Conservation (phyloP, 1,139 yeast species). For the Entelexis sorbosivorans region DNA sequence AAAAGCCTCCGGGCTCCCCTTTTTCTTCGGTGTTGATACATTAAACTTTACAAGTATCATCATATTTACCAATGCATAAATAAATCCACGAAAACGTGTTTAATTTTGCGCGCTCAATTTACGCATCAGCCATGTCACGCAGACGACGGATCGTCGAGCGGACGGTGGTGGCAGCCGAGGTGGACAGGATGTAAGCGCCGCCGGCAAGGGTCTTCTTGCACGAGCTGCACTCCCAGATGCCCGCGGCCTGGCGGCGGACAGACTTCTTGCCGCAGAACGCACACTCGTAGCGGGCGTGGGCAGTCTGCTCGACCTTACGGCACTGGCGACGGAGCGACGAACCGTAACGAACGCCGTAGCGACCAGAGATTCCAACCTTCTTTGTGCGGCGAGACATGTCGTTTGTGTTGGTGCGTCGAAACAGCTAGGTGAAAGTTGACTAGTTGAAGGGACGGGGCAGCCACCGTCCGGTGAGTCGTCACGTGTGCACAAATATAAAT, state of each 20-base stretch:
- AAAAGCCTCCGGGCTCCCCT: no score
- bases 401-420: slow-evolving; percentile 13
- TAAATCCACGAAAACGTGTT: slow-evolving; percentile 7
- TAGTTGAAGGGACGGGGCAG: neutral
- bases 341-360: slow-evolving; percentile 99
- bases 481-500: neutral
- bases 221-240: slow-evolving; percentile 96
- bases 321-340: slow-evolving; percentile 99
- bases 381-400: slow-evolving; percentile 55
- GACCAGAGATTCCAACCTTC: slow-evolving; percentile 99
- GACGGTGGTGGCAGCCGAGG: slow-evolving; percentile 99
- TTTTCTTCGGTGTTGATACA: no score
- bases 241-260: slow-evolving; percentile 95
- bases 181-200: slow-evolving; percentile 96
- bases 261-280: slow-evolving; percentile 99
- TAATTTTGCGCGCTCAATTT: slow-evolving; percentile 29
- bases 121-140: slow-evolving; percentile 99
- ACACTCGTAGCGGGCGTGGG: slow-evolving; percentile 98
- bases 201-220: slow-evolving; percentile 98
- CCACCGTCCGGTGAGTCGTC: neutral
- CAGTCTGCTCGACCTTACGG: slow-evolving; percentile 98
- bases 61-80: slow-evolving; percentile 13
- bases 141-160: slow-evolving; percentile 99
- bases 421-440: slow-evolving; percentile 3
- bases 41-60: slow-evolving; percentile 3